Conservation (phyloP, 2,329 filamentous ascomycete genomes). For the Xylariaceae sp. region DNA sequence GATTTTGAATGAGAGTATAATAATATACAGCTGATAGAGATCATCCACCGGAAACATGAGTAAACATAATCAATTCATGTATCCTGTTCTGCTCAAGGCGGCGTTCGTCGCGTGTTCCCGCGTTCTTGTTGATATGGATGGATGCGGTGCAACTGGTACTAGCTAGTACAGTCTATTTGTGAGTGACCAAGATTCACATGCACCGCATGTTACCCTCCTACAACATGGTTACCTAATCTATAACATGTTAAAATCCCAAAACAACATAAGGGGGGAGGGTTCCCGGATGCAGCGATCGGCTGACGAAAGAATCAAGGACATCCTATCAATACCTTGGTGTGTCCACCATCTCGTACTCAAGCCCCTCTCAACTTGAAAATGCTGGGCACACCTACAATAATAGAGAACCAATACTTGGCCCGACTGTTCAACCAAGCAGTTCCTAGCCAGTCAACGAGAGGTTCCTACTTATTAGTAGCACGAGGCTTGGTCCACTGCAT, state of each 20-base stretch:
- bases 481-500: not conserved
- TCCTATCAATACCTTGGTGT: slow-evolving; percentile 31
- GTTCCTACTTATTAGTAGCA: no score
- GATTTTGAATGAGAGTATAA: no score
- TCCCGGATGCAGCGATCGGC: slow-evolving; percentile 30
- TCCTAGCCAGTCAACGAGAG: slow-evolving; percentile 5
- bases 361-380: not conserved
- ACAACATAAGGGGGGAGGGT: not conserved
- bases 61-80: slow-evolving; percentile 3
- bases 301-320: slow-evolving; percentile 2
- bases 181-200: no score
- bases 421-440: not conserved
- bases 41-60: no score
- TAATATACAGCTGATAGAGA: no score
- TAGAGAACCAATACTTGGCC: not conserved
- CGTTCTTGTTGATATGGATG: slow-evolving; percentile 28
- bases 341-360: slow-evolving; percentile 4
- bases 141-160: not conserved
- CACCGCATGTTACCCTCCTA: not conserved
- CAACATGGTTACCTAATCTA: no score
- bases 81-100: not conserved
- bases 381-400: not conserved
- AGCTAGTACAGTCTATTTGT: slow-evolving; percentile 7
- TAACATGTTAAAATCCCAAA: not conserved
- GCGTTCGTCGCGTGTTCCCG: slow-evolving; percentile 29